Evolutionary conservation across 768 basidiomycete species (phyloP).

Genomic region (Dictyophora rubrovolvata): DNA sequence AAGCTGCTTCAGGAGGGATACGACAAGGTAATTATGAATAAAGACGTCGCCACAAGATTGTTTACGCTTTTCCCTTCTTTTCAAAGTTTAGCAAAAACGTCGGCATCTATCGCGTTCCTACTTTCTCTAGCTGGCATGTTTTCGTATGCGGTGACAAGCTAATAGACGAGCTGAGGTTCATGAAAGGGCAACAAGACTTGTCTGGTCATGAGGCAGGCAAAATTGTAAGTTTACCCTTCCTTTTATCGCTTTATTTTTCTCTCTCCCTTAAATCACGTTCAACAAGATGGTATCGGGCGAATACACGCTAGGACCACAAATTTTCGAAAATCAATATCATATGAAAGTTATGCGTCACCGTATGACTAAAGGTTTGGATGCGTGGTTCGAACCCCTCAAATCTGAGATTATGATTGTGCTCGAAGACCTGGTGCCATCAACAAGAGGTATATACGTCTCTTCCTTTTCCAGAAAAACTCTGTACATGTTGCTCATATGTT

Average conservation of each 20-base stretch:
- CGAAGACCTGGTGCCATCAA: neutral
- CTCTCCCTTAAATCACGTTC: too few relatives aligned
- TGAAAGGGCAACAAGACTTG: conserved; percentile 4
- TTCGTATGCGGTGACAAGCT: neutral
- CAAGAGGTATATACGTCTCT: neutral
- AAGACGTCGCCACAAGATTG: neutral
- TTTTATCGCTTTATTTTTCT: neutral
- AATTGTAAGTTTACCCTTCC: neutral
- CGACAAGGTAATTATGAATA: conserved; percentile 15
- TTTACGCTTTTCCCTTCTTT: neutral
- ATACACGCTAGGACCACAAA: neutral
- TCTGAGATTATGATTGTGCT: conserved; percentile 1
- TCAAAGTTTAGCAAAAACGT: conserved; percentile 18
- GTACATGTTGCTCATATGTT: neutral
- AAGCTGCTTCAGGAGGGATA: conserved; percentile 24
- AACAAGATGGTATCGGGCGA: conserved; percentile 14
- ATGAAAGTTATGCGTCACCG: neutral
- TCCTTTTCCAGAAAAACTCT: neutral
- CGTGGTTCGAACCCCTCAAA: neutral
- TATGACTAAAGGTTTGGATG: conserved; percentile 2
- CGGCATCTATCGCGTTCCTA: neutral
- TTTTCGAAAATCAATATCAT: neutral
- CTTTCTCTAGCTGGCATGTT: neutral
- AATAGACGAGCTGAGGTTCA: conserved; percentile 2
- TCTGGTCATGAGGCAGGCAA: conserved; percentile 2